Conservation (phyloP, 306 rosid species). For the Cotoneaster glaucophyllus region DNA sequence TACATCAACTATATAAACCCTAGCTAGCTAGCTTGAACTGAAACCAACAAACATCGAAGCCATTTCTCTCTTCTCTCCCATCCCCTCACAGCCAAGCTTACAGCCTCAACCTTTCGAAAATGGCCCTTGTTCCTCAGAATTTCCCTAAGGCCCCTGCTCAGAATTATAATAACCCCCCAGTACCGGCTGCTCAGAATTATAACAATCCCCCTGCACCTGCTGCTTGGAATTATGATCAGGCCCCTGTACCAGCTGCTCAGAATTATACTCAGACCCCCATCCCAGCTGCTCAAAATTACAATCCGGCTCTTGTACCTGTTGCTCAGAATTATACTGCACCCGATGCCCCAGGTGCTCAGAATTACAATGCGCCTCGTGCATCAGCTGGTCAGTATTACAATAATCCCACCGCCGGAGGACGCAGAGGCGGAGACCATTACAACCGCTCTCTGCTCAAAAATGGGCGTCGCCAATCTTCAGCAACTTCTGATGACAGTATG, state of each 20-base stretch:
- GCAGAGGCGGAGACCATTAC: constrained; percentile 2
- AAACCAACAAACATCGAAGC: not conserved
- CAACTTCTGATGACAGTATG: constrained; percentile 1
- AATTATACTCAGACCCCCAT: not conserved
- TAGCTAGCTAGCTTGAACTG: not conserved
- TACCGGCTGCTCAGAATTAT: too few relatives aligned
- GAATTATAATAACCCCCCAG: not conserved
- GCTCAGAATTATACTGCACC: not conserved
- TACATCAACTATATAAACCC: constrained; percentile 5
- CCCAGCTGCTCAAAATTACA: not conserved
- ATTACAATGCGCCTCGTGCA: not conserved
- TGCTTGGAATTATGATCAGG: too few relatives aligned
- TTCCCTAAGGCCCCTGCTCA: not conserved
- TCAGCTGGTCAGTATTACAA: not conserved
- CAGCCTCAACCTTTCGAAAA: not conserved
- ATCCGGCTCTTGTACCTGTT: not conserved
- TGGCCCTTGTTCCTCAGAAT: constrained; percentile 1
- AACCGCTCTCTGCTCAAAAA: not conserved
- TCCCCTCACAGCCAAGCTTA: not conserved
- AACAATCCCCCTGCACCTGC: too few relatives aligned
- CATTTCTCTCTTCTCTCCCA: not conserved
- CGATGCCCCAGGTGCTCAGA: not conserved
- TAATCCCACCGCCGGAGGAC: not conserved
- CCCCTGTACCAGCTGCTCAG: not conserved
- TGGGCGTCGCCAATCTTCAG: constrained; percentile 4